Percentiles rank a stretch among this genome's conserved stretches.
These are phyloP conservation scores for Pyracantha coccinea DNA, from an alignment of 331 rosid genomes.

Conservation along the genomic window DNA sequence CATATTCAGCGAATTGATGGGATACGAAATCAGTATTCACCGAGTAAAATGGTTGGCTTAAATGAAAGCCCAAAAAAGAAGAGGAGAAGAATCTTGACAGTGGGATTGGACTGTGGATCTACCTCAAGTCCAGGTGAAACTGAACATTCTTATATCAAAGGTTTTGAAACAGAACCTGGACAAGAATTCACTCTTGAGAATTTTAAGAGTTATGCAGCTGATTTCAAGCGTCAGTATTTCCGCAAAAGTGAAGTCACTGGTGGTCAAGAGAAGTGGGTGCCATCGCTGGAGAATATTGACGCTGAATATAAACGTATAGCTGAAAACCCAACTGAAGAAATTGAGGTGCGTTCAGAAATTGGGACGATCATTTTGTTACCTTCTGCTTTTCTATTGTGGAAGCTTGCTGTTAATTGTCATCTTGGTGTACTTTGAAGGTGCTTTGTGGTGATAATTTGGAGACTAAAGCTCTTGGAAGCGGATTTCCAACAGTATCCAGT, in stretches of 20 bases:
- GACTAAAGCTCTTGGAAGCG: conserved; percentile 46
- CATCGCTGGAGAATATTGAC: conserved; percentile 65
- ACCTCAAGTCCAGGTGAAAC: conserved; percentile 23
- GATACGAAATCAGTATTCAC: conserved; percentile 28
- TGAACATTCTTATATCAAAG: conserved; percentile 14
- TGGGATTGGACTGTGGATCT: conserved; percentile 28
- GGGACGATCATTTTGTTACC: conserved; percentile 3
- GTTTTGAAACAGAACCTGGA: conserved; percentile 31
- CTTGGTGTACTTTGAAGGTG: conserved; percentile 48
- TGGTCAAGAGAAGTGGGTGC: conserved; percentile 40
- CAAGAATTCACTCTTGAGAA: conserved; percentile 50
- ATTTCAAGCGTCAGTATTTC: conserved; percentile 64
- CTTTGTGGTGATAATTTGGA: conserved; percentile 34
- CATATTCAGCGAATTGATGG: conserved; percentile 66
- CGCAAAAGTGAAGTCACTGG: conserved; percentile 16
- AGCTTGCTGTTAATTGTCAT: conserved; percentile 17
- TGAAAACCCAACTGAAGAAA: conserved; percentile 77
- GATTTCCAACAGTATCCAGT: conserved; percentile 46
- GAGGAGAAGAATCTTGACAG: conserved; percentile 39
- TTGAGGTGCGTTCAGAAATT: conserved; percentile 38
- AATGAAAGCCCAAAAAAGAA: conserved; percentile 19
- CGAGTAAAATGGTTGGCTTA: conserved; percentile 11
- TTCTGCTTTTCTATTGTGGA: conserved; percentile 14
- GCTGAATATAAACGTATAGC: conserved; percentile 66
- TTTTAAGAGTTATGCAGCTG: conserved; percentile 69